Percentiles rank a stretch among this genome's conserved stretches.
Conservation (phyloP, 1,139 yeast species). For the Ogataea hybrid region DNA sequence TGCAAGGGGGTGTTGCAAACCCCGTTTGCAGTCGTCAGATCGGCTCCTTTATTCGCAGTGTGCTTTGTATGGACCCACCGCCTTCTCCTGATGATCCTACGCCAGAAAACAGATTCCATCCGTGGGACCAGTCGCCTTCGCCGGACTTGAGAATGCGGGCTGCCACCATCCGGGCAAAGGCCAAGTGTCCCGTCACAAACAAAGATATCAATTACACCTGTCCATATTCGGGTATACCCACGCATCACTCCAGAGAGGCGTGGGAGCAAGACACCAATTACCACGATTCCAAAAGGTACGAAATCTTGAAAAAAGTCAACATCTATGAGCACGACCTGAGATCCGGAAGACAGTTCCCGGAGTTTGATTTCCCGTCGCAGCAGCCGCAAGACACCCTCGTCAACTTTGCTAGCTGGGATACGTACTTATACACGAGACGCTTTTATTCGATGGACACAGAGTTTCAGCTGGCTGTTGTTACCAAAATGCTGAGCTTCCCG, state of each 20-base stretch:
- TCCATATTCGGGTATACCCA: constrained; percentile 93
- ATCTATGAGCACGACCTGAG: constrained; percentile 93
- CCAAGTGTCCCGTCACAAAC: constrained; percentile 87
- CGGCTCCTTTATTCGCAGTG: constrained; percentile 51
- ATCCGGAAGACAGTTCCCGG: constrained; percentile 92
- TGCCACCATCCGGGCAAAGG: constrained; percentile 82
- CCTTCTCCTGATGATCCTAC: constrained; percentile 62
- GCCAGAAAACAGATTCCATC: constrained; percentile 64
- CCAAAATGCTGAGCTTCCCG: constrained; percentile 92
- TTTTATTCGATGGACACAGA: constrained; percentile 97
- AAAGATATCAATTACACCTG: constrained; percentile 82
- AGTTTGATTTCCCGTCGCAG: constrained; percentile 84
- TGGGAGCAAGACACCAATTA: constrained; percentile 81
- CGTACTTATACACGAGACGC: constrained; percentile 88
- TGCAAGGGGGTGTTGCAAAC: background rate
- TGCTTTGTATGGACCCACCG: constrained; percentile 62
- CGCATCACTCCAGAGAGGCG: constrained; percentile 87
- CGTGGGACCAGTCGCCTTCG: constrained; percentile 91
- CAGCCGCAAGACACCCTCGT: constrained; percentile 77
- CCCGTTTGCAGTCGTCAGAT: constrained; percentile 21
- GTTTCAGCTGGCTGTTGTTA: constrained; percentile 91
- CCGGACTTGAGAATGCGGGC: constrained; percentile 89
- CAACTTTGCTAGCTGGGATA: constrained; percentile 86
- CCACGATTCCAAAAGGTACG: constrained; percentile 65
- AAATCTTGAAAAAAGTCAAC: constrained; percentile 79